Conservation (phyloP, 768 basidiomycete species). For the Mycena chlorophos region DNA sequence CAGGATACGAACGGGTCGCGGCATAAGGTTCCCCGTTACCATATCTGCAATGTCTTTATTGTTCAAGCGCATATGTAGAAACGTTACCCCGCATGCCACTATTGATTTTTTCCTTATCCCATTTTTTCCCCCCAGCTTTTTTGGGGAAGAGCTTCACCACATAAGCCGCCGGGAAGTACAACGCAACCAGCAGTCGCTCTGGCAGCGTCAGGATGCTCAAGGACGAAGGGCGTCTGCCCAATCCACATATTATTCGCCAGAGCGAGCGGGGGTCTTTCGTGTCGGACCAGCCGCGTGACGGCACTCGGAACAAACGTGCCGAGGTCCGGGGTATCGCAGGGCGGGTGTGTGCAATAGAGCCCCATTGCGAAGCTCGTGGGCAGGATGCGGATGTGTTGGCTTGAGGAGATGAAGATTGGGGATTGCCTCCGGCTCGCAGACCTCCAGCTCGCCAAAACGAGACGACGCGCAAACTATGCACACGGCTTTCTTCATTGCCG, state of each 20-base stretch:
- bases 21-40: constrained; percentile 23
- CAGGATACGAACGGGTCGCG: constrained; percentile 6
- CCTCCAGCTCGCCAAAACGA: neutral
- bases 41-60: constrained; percentile 16
- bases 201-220: constrained; percentile 22
- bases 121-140: neutral
- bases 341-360: neutral
- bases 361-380: neutral
- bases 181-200: constrained; percentile 26
- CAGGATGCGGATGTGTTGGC: neutral
- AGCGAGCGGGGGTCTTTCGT: neutral
- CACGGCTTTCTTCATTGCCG: neutral
- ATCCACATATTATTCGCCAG: constrained; percentile 29
- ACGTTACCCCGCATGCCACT: constrained; percentile 26
- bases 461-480: neutral
- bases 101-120: neutral
- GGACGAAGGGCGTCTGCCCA: constrained; percentile 19
- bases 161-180: constrained; percentile 21
- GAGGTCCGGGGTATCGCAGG: neutral
- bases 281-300: neutral
- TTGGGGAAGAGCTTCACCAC: constrained; percentile 29
- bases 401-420: neutral
- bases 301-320: neutral
- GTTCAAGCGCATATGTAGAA: constrained; percentile 18
- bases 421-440: neutral